Base-by-base conservation (phyloP, 2,329 filamentous ascomycete genomes). In the Moelleriella libera region DNA sequence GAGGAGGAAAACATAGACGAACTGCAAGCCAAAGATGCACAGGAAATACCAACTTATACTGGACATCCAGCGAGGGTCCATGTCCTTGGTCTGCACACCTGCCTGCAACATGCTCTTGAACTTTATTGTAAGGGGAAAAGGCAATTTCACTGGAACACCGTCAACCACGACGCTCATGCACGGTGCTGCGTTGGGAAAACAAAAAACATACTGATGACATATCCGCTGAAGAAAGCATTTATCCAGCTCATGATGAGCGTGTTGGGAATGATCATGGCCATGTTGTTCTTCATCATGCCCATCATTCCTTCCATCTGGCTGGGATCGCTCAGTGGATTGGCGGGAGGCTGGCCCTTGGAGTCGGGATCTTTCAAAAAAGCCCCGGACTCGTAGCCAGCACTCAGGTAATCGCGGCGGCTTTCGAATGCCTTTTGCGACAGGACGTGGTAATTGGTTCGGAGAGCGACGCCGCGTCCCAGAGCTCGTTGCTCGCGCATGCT, bases 251-350 rank as follows among this genome's bases (percentile, higher is more conserved):
- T 98, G 56, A 98, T 98, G 62, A 98, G 69, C 5, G 89, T 97
- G 67, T 98, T 95, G 45, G 92, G 92, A 49, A 98, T 88, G 72
- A 98, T 97, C 92, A 97, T 98, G 54, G 92, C 90, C 85, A 98
- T 95, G 63, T 98, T 95, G 49, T 89, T 89, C 78, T 98, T 98
- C 87, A 98, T 94, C 88, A 95, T 95, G 56, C 92, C 90, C 92
- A 98, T 98, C 92, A 98, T 98, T 56, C 89, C 90, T 62, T 98
- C 94, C 92, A 98, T 98, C 49, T 87, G 88, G 44, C 84, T 84
- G 28, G 94, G 94, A 64, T 98, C 92, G 9, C 84, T 86, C 79
- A 98, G 88, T 4, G 92, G 92, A 67, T 97, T 98, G 39, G 87
- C 80, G 21, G 88, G 83, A 3, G 88, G 84, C 68, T 96, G 86